A percentile compares a stretch with the other conserved stretches of the same genome.
Conservation (phyloP, 1,284 basidiomycete species). For the Serendipita sp. region DNA sequence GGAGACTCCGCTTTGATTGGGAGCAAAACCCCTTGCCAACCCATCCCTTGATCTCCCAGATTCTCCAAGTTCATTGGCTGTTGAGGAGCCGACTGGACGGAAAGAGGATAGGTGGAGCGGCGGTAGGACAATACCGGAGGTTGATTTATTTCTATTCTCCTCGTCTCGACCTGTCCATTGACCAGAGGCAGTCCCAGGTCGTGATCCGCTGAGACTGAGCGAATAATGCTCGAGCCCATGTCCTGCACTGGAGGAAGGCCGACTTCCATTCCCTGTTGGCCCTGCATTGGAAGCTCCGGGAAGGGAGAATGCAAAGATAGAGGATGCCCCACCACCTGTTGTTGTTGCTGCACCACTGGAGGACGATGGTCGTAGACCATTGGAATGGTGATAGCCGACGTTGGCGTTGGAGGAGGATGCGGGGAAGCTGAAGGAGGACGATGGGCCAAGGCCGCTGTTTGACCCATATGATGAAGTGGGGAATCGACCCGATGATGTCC, state of each 20-base stretch:
- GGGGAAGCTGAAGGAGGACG: constrained; percentile 6
- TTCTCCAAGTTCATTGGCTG: background rate
- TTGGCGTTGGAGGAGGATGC: constrained; percentile 6
- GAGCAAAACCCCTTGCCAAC: constrained; percentile 3
- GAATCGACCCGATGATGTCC: constrained; percentile 7
- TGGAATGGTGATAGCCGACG: constrained; percentile 3
- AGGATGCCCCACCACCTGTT: background rate
- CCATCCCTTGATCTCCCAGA: constrained; percentile 1
- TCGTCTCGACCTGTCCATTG: background rate
- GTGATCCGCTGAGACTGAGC: background rate
- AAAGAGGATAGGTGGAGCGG: constrained; percentile 5
- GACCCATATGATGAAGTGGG: background rate
- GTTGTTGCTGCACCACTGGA: background rate
- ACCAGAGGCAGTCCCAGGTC: constrained; percentile 4
- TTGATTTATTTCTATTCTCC: background rate
- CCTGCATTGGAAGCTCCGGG: background rate
- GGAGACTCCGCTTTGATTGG: constrained; percentile 6
- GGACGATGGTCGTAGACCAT: constrained; percentile 6
- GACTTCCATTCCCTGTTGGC: background rate
- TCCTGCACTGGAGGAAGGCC: constrained; percentile 6
- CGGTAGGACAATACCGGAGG: constrained; percentile 2
- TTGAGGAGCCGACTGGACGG: background rate
- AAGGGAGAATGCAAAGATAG: background rate
- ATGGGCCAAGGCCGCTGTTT: background rate
- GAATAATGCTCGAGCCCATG: constrained; percentile 3